Evolutionary conservation across 306 rosid genomes (phyloP), one percentile per base, ranked within the genome.

Genomic region (Vicia faba): DNA sequence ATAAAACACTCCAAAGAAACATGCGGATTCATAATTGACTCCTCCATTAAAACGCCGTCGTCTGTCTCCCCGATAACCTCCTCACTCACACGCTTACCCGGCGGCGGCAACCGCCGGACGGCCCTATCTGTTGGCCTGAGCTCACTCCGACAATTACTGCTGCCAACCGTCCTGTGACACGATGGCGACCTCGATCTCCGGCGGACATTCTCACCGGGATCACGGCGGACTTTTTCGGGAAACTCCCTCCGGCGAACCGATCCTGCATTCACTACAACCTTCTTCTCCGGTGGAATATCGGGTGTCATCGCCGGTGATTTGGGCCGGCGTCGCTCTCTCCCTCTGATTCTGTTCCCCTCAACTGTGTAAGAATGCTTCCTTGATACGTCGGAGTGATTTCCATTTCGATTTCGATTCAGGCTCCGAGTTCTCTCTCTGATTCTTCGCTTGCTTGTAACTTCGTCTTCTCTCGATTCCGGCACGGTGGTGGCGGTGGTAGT

Each of bases 1-100:
- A 93, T 93, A 79, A 93, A 93, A 82, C 99, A 93, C 78, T 90
- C 99, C 66, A 93, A 67, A 2, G 95, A 84, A 58, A 89, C 91
- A 68, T 74, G 84, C 28, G 92, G 96, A 49, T 89, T 87, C 45
- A 85, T 93, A 9, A 90, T 40, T 44, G 91, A 83, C 76, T 90
- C 99, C 29, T 73, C 91, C 43, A 64, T 72, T 0, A 71, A 18
- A 53, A 62, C 83, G 31, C 41, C 61, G 54, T 75, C 83, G 73
- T 78, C 70, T 63, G 15, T 6, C 40, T 80, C 77, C 44, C 58
- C 79, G 35, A 14, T 59, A n/a, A 62, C 38, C 13, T 28, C 73
- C 16, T 68, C 72, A 39, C 4, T 53, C 26, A 36, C 71, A 14
- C 65, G 10, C 64, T 71, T 51, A 9, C n/a, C 19, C 10, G 29